Conservation (phyloP, 1,139 yeast species). For the Pneumocystis carinii region DNA sequence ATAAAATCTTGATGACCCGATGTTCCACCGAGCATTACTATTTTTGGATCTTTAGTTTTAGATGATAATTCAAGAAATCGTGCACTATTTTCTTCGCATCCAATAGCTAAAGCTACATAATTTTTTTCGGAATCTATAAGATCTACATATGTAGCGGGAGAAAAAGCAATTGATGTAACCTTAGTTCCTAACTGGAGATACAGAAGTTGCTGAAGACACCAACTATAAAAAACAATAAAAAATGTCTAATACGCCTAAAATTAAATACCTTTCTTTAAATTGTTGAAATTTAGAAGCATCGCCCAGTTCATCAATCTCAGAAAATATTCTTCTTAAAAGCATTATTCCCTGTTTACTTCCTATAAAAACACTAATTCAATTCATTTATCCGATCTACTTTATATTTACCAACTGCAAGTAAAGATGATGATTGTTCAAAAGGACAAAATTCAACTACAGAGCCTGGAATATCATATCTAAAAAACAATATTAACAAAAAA, state of each 20-base stretch:
- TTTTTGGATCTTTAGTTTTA: background rate
- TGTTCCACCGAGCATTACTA: conserved; percentile 2
- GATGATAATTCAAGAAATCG: background rate
- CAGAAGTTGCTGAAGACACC: background rate
- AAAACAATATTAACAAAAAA: background rate
- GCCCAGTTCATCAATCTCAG: background rate
- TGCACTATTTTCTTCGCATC: background rate
- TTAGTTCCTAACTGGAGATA: background rate
- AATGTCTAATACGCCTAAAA: background rate
- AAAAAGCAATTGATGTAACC: background rate
- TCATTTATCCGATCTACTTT: background rate
- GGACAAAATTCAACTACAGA: background rate
- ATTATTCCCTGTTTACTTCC: background rate
- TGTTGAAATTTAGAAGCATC: background rate
- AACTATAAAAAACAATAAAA: background rate
- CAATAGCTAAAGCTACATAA: background rate
- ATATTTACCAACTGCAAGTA: background rate
- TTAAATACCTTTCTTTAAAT: background rate
- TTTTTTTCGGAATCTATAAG: background rate
- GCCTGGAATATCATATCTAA: background rate
- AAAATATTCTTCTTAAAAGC: background rate
- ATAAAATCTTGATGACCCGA: conserved; percentile 6
- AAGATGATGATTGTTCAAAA: background rate
- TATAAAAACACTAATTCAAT: background rate
- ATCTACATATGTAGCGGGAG: background rate